Evolutionary conservation across 768 basidiomycete genomes (phyloP).

Genomic region (Leccinum aurantiacum): DNA sequence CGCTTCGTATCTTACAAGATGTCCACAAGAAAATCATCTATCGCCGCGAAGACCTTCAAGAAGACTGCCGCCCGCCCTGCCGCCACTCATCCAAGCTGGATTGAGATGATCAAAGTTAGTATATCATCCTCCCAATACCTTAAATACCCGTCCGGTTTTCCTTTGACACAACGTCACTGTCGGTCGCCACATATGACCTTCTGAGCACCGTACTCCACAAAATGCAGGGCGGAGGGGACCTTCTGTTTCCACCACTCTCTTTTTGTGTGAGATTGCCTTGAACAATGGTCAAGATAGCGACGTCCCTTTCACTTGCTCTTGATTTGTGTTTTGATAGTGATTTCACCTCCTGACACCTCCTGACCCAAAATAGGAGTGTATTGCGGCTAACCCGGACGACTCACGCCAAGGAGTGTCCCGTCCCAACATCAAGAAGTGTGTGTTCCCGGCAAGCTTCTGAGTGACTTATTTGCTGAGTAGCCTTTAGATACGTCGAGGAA

Average conservation of each 20-base stretch:
- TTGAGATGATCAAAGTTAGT: conserved; percentile 81
- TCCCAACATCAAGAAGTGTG: conserved; percentile 90
- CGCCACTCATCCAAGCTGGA: conserved; percentile 51
- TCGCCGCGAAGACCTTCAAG: conserved; percentile 44
- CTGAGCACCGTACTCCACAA: conserved; percentile 20
- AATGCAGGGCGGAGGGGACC: conserved; percentile 43
- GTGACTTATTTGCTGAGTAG: conserved; percentile 20
- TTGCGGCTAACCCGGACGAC: conserved; percentile 69
- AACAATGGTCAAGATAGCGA: conserved; percentile 5
- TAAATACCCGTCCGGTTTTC: conserved; percentile 14
- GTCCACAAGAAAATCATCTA: conserved; percentile 46
- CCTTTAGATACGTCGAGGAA: conserved; percentile 73
- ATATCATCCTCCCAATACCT: conserved; percentile 12
- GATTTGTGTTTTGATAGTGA: conserved; percentile 8
- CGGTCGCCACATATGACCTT: conserved; percentile 9
- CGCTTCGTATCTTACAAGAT: conserved; percentile 25
- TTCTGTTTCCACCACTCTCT: conserved; percentile 10
- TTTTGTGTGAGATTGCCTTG: conserved; percentile 14
- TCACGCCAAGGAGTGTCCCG: conserved; percentile 84
- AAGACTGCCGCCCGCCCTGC: conserved; percentile 33
- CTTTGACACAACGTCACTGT: conserved; percentile 5
- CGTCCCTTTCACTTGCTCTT: conserved; percentile 6
- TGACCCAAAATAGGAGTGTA: conserved; percentile 68
- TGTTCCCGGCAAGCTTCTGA: conserved; percentile 19
- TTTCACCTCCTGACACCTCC: conserved; percentile 21